Percentiles rank a stretch among this genome's conserved stretches.
phyloP scores from a whole-genome alignment of 805 yeast genomes.

The Nakazawaea molendinolei region DNA sequence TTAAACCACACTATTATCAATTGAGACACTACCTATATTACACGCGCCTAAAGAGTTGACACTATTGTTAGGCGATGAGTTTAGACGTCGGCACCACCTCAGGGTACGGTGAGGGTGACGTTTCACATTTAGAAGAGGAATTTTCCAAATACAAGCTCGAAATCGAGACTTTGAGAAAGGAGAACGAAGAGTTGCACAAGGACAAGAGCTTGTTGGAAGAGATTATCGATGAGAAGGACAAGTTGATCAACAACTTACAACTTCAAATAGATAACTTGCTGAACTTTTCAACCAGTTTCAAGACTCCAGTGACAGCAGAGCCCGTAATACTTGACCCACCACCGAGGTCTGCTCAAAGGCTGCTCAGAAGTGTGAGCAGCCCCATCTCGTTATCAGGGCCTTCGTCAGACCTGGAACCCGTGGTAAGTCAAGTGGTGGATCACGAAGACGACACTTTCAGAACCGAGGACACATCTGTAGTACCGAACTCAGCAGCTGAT shows the following conservation, averaged over 20 bases:
- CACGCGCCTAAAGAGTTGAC: no score
- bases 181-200: not conserved
- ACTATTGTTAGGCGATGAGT: no score
- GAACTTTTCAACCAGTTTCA: slow-evolving; percentile 3
- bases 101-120: no score
- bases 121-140: no score
- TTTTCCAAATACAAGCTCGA: not conserved
- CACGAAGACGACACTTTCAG: no score
- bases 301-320: not conserved
- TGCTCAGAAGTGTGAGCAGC: slow-evolving; percentile 4
- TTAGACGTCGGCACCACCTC: no score
- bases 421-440: not conserved
- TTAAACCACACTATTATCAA: no score
- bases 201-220: slow-evolving; percentile 9
- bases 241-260: slow-evolving; percentile 10
- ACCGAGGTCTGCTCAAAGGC: slow-evolving; percentile 33
- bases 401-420: not conserved
- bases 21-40: no score
- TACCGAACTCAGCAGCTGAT: no score
- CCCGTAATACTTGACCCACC: slow-evolving; percentile 22
- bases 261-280: slow-evolving; percentile 5
- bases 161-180: slow-evolving; percentile 2
- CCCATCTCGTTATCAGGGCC: not conserved
- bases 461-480: no score
- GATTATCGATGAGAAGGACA: slow-evolving; percentile 9